A percentile compares a stretch with the other conserved stretches of the same genome.
Conservation (phyloP, 495 filamentous ascomycete species). For the Parachaetomium inaequale region DNA sequence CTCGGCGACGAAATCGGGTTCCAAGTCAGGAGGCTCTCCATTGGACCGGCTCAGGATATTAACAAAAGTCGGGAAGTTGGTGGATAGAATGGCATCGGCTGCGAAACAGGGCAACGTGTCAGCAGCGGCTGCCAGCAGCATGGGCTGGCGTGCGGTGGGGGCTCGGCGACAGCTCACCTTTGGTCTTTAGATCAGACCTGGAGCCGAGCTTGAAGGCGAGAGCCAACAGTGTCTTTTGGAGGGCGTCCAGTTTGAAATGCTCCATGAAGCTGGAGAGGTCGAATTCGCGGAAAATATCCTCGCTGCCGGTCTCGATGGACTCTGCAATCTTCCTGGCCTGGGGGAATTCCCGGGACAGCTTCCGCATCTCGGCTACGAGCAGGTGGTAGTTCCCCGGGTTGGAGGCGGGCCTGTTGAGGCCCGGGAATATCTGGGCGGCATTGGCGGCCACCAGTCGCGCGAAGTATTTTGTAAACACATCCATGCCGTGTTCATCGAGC, state of each 20-base stretch:
- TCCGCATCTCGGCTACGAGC: slow-evolving; percentile 78
- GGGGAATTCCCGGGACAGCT: slow-evolving; percentile 71
- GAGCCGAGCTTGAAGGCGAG: slow-evolving; percentile 78
- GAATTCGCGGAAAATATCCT: slow-evolving; percentile 90
- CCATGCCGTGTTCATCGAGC: slow-evolving; percentile 94
- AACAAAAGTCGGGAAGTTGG: slow-evolving; percentile 70
- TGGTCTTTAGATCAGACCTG: slow-evolving; percentile 76
- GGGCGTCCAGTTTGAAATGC: slow-evolving; percentile 84
- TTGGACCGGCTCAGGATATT: slow-evolving; percentile 60
- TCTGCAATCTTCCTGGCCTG: slow-evolving; percentile 90
- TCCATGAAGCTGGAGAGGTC: slow-evolving; percentile 89
- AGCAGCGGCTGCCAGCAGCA: slow-evolving; percentile 5
- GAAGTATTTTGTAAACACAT: slow-evolving; percentile 90
- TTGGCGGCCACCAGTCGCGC: slow-evolving; percentile 80
- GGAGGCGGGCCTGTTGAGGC: slow-evolving; percentile 62
- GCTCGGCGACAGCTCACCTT: slow-evolving; percentile 57
- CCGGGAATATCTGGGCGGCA: slow-evolving; percentile 80
- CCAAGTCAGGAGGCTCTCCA: slow-evolving; percentile 59
- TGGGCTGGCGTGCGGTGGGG: no score
- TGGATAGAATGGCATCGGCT: slow-evolving; percentile 82
- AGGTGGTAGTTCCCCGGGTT: slow-evolving; percentile 77
- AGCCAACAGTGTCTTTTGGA: slow-evolving; percentile 84
- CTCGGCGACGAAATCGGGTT: slow-evolving; percentile 62
- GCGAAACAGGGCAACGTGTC: slow-evolving; percentile 32
- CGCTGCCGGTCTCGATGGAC: slow-evolving; percentile 75